Evolutionary conservation across 108 stramenopile genomes (phyloP), one percentile per base, ranked within the genome.

Genomic region (Nitzschia putrida): DNA sequence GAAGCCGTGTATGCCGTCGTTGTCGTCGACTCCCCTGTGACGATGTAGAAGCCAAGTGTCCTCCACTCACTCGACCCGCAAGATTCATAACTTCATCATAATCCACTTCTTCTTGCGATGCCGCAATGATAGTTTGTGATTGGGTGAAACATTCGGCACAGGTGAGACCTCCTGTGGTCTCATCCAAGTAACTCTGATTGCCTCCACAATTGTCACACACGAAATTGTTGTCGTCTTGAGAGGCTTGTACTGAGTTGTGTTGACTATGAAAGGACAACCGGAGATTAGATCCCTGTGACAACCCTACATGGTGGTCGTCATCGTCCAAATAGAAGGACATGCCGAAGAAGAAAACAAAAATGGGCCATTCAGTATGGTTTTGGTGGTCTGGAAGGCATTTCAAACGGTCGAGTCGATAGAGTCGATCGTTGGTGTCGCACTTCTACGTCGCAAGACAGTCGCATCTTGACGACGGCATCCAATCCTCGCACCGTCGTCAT

Each of bases 101-200:
- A 25, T 88, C 90, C 8, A 91, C 45, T 57, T 82, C 84, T 56
- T 82, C 77, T 63, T 83, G 74, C 20, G 81, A 76, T 12, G 73
- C 69, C 12, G 45, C 60, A 43, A 49, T 37, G 23, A 61, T 57
- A 0, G 74, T 82, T 78, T 88, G 90, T 25, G 78, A 83, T 68
- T 88, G 87, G 3, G 84, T 87, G 57, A 74, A 88, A 70, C 90
- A 91, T n/a, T 64, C 69, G 10, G 74, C 76, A 60, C 90, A 91
- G 13, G 66, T 76, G 39, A 85, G 68, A 13, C 61, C 61, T n/a
- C 86, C 86, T 4, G 80, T 73, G 0, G 80, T 61, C 37, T 78
- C 77, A 56, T 91, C 90, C 16, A 76, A 26, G 78, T 91, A 91
- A 42, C 77, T 87, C 11, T 74, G 63, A 8, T 78, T 78, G n/a